Evolutionary conservation across 495 filamentous ascomycete species (phyloP).

Genomic region (Rhizodiscina lignyota): DNA sequence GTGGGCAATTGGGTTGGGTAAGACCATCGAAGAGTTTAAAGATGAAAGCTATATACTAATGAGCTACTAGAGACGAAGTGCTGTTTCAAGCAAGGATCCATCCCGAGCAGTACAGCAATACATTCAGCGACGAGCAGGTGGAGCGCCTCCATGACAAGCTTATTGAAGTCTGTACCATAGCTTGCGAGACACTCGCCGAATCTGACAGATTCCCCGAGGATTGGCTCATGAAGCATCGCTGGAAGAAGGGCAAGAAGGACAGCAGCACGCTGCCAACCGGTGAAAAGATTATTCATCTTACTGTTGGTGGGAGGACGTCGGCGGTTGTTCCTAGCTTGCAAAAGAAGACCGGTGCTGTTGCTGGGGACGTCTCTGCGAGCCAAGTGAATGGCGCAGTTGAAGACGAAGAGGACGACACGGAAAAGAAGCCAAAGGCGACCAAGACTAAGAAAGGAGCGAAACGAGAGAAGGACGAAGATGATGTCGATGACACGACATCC

Average conservation of each 20-base stretch:
- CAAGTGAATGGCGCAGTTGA: too few species aligned
- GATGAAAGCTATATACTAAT: not conserved
- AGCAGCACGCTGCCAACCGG: slow-evolving; percentile 59
- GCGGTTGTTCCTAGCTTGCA: slow-evolving; percentile 73
- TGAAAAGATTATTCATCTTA: slow-evolving; percentile 64
- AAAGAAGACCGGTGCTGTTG: slow-evolving; percentile 52
- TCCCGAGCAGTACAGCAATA: slow-evolving; percentile 81
- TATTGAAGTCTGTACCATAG: slow-evolving; percentile 58
- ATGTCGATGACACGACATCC: too few species aligned
- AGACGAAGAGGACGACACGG: slow-evolving; percentile 3
- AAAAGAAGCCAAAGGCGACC: slow-evolving; percentile 9
- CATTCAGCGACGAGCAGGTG: slow-evolving; percentile 55
- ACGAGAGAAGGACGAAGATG: too few species aligned
- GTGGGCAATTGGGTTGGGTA: slow-evolving; percentile 94
- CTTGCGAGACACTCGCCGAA: slow-evolving; percentile 66
- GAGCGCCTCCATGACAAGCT: slow-evolving; percentile 56
- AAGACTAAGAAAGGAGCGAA: slow-evolving; percentile 8
- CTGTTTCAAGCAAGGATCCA: slow-evolving; percentile 77
- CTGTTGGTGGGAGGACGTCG: slow-evolving; percentile 77
- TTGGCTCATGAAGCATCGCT: slow-evolving; percentile 79
- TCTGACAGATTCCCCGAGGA: slow-evolving; percentile 62
- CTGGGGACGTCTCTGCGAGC: slow-evolving; percentile 17
- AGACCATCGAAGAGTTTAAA: slow-evolving; percentile 8
- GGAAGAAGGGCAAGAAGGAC: slow-evolving; percentile 79
- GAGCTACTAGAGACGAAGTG: slow-evolving; percentile 48